Percentiles rank a stretch among this genome's conserved stretches.
These are phyloP conservation scores for Daldinia sp. DNA, from an alignment of 2,329 filamentous ascomycete genomes.

Conservation along the genomic window DNA sequence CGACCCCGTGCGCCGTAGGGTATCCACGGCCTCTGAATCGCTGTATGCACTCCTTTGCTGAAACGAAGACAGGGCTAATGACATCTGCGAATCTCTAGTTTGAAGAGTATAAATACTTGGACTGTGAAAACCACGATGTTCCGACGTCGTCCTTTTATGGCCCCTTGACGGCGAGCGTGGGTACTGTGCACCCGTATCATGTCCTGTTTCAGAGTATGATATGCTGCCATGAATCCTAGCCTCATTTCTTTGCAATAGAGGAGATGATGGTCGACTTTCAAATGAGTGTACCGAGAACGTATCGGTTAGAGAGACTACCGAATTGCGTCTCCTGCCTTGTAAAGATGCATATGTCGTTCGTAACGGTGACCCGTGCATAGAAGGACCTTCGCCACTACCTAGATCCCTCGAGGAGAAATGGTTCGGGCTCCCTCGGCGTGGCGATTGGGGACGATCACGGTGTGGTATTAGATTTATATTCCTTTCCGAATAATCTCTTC, in stretches of 20 bases:
- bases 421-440: slow-evolving; percentile 55
- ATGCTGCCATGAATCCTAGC: slow-evolving; percentile 18
- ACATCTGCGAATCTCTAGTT: slow-evolving; percentile 67
- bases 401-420: slow-evolving; percentile 57
- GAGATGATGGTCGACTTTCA: slow-evolving; percentile 59
- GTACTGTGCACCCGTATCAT: slow-evolving; percentile 25
- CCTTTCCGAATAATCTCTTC: slow-evolving; percentile 49
- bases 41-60: slow-evolving; percentile 63
- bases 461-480: slow-evolving; percentile 50
- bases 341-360: slow-evolving; percentile 64
- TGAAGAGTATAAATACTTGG: slow-evolving; percentile 72
- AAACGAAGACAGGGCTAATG: slow-evolving; percentile 64
- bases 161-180: slow-evolving; percentile 42
- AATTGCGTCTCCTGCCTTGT: slow-evolving; percentile 65
- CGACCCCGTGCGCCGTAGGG: slow-evolving; percentile 64
- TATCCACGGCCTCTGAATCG: slow-evolving; percentile 61
- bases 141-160: slow-evolving; percentile 52
- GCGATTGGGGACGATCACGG: slow-evolving; percentile 53
- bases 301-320: slow-evolving; percentile 67
- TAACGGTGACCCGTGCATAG: slow-evolving; percentile 57
- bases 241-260: slow-evolving; percentile 47
- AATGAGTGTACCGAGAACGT: slow-evolving; percentile 65
- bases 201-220: slow-evolving; percentile 34
- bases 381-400: slow-evolving; percentile 44
- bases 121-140: slow-evolving; percentile 52